phyloP scores from a whole-genome alignment of 352 stramenopile genomes.

The Chrysophaeum taylorii region DNA sequence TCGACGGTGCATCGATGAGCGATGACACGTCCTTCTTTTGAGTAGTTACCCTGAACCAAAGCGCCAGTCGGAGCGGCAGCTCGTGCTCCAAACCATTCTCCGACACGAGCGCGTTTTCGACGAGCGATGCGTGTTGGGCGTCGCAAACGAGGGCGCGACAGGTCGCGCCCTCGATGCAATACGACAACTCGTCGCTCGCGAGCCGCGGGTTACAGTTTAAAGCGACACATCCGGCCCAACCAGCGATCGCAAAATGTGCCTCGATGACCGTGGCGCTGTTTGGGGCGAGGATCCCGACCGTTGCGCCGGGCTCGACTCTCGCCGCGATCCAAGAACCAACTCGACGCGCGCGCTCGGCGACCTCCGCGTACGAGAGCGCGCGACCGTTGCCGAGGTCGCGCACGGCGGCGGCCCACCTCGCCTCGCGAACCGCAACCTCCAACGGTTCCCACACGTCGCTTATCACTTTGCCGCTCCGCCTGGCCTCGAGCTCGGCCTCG shows the following conservation, averaged over 20 bases:
- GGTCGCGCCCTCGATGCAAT: not conserved
- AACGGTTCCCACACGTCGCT: not conserved
- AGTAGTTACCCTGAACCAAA: not conserved
- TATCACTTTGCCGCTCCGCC: not conserved
- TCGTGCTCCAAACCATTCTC: not conserved
- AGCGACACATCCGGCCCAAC: not conserved
- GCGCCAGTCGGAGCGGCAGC: not conserved
- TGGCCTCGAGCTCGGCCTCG: not conserved
- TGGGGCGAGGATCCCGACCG: not conserved
- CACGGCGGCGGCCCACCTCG: not conserved
- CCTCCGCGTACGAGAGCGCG: not conserved
- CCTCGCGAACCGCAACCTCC: not conserved
- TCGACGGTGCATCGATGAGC: too few species aligned
- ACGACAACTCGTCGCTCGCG: not conserved
- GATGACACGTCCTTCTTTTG: too few species aligned
- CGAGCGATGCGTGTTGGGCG: not conserved
- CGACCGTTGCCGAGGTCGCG: not conserved
- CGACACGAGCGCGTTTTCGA: not conserved
- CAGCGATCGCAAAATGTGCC: not conserved
- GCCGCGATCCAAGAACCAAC: not conserved
- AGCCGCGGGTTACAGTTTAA: not conserved
- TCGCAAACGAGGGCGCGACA: not conserved
- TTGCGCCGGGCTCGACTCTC: not conserved
- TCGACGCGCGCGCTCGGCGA: not conserved
- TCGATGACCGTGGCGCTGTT: not conserved